Base-by-base conservation (phyloP, 176 grass and related monocot genomes). In the Otatea glauca region DNA sequence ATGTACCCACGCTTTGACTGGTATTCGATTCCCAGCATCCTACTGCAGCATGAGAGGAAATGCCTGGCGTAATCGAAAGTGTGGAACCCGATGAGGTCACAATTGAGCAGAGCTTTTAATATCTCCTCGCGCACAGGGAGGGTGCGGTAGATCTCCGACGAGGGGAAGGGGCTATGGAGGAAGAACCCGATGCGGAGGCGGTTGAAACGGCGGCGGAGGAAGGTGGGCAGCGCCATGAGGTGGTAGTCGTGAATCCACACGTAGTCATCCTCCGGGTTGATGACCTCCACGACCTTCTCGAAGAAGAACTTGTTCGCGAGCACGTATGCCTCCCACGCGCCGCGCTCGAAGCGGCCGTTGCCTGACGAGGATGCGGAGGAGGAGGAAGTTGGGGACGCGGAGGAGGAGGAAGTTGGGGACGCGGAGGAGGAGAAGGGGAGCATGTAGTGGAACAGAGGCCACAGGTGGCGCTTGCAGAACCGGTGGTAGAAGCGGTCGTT, bases 381-480 rank as follows among this genome's bases (percentile, higher is more conserved):
- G 5, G 84, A 15, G 42, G 29, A 29, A 29, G 79, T 32, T 20
- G 60, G 23, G 6, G 69, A 41, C 0, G 35, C 13, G 32, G 84
- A 83, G 11, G 89, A 61, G 44, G 92, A 90, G 67, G 29, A 29
- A 29, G 79, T 32, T 20, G 60, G 23, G 6, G 69, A 41, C 0
- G 35, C 13, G 32, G 84, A 83, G 11, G 89, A 61, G 44, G 92
- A 90, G 67, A 99, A 94, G 3, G 97, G 97, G 44, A 99, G 89
- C 93, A 99, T 99, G 90, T 99, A 96, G 81, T 99, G 97, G 68
- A 99, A 99, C 35, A 99, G 93, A 23, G 97, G 93, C 97, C 97
- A 99, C 4, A 99, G 93, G 2, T 87, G 79, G 65, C 89, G 91
- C 78, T 99, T 99, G 86, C 97, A 99, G 84, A 96, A 99, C 7